A percentile compares a stretch with the other conserved stretches of the same genome.
These are phyloP conservation scores for Cutaneotrichosporon spelunceum DNA, from an alignment of 1,284 basidiomycete genomes.

Conservation along the genomic window DNA sequence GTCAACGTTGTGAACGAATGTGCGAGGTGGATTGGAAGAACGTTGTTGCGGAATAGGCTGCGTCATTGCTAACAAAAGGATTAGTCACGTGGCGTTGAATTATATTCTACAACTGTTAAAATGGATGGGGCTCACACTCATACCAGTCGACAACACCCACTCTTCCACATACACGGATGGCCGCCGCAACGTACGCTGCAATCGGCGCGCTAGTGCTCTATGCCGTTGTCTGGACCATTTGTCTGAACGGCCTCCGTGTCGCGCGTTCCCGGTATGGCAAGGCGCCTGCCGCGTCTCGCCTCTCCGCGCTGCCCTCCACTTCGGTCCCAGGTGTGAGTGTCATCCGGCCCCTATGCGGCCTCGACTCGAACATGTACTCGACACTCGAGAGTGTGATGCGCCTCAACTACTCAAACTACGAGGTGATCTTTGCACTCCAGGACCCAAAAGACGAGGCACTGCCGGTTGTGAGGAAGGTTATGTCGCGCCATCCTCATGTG, in stretches of 20 bases:
- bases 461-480: slow-evolving; percentile 68
- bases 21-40: background rate
- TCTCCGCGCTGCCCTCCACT: slow-evolving; percentile 57
- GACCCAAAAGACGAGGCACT: slow-evolving; percentile 78
- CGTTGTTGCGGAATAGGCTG: background rate
- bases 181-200: slow-evolving; percentile 4
- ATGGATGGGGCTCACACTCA: too few relatives aligned
- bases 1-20: background rate
- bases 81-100: too few relatives aligned
- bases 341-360: slow-evolving; percentile 82
- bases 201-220: slow-evolving; percentile 57
- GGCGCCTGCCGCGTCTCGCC: slow-evolving; percentile 61
- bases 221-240: slow-evolving; percentile 65
- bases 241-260: slow-evolving; percentile 68
- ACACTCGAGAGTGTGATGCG: slow-evolving; percentile 86
- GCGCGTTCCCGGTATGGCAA: slow-evolving; percentile 73
- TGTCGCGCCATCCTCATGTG: slow-evolving; percentile 67
- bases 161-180: background rate
- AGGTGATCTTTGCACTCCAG: slow-evolving; percentile 81
- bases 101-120: too few relatives aligned
- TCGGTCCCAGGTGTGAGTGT: slow-evolving; percentile 81
- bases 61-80: background rate
- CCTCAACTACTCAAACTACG: slow-evolving; percentile 83
- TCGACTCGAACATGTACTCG: slow-evolving; percentile 88
- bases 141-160: background rate